These are phyloP conservation scores for Phytophthora vignae DNA, from an alignment of 352 stramenopile genomes.

Conservation along the genomic window DNA sequence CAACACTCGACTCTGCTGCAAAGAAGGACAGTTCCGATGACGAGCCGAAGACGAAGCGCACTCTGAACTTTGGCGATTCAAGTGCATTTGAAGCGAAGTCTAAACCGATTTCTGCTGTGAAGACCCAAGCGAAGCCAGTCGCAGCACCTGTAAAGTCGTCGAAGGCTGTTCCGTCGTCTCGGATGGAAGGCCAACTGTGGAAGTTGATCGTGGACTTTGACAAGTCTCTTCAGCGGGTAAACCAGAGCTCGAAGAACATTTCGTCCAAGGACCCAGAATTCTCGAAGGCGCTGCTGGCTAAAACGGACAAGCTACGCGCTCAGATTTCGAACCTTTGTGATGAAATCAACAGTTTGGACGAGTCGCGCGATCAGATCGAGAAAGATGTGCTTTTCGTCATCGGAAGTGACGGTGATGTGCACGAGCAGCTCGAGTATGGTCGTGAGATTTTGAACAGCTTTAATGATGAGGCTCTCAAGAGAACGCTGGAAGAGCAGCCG, in stretches of 20 bases:
- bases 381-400: conserved; percentile 84
- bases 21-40: conserved; percentile 15
- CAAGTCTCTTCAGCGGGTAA: conserved; percentile 60
- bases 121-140: conserved; percentile 11
- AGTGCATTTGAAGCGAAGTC: conserved; percentile 20
- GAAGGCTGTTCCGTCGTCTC: conserved; percentile 43
- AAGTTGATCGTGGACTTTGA: conserved; percentile 80
- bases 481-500: conserved; percentile 70
- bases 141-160: conserved; percentile 1
- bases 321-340: conserved; percentile 52
- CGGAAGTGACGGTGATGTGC: conserved; percentile 77
- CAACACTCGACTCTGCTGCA: conserved; percentile 14
- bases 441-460: conserved; percentile 77
- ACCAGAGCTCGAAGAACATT: conserved; percentile 47
- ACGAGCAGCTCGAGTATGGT: conserved; percentile 77
- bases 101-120: conserved; percentile 14
- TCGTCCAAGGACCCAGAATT: conserved; percentile 48
- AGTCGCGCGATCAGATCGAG: conserved; percentile 65
- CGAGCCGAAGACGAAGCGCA: conserved; percentile 37
- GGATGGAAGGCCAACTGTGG: conserved; percentile 72
- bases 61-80: conserved; percentile 41
- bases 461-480: conserved; percentile 68
- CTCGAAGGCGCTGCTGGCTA: conserved; percentile 33
- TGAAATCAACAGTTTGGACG: conserved; percentile 65
- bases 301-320: conserved; percentile 46